phyloP scores from a whole-genome alignment of 2,329 filamentous ascomycete genomes.

The Diaporthe sp. region DNA sequence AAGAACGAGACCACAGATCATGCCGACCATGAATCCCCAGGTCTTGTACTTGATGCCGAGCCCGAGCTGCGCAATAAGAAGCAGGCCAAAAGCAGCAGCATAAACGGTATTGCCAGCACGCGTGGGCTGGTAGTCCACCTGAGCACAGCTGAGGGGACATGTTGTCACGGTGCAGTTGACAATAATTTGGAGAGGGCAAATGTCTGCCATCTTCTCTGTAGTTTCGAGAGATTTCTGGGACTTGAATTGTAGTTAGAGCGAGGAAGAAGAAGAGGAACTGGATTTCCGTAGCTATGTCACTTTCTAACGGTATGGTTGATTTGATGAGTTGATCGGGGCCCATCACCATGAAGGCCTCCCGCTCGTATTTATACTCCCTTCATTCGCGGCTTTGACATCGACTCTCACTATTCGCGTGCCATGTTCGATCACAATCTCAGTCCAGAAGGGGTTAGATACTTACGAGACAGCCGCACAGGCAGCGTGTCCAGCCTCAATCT shows the following conservation, averaged over 20 bases:
- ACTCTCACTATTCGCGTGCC: neutral
- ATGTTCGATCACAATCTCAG: neutral
- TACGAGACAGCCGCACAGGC: neutral
- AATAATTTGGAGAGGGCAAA: neutral
- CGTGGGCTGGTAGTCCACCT: neutral
- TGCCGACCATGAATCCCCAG: constrained; percentile 5
- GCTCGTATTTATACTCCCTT: neutral
- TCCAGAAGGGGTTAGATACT: neutral
- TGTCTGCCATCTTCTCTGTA: neutral
- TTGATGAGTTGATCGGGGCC: neutral
- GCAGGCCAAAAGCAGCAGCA: neutral
- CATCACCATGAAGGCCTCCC: neutral
- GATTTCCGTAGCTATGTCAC: neutral
- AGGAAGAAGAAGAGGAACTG: neutral
- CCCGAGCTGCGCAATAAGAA: neutral
- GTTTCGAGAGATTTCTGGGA: neutral
- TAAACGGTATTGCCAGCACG: neutral
- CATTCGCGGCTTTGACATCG: neutral
- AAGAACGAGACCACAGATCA: constrained; percentile 6
- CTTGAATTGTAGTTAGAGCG: neutral
- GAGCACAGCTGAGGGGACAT: neutral
- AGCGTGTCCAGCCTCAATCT: neutral
- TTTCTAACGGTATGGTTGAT: neutral
- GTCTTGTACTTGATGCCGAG: neutral
- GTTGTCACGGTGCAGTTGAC: neutral